These are phyloP conservation scores for Ilyonectria destructans DNA, from an alignment of 2,329 filamentous ascomycete species.

Conservation along the genomic window DNA sequence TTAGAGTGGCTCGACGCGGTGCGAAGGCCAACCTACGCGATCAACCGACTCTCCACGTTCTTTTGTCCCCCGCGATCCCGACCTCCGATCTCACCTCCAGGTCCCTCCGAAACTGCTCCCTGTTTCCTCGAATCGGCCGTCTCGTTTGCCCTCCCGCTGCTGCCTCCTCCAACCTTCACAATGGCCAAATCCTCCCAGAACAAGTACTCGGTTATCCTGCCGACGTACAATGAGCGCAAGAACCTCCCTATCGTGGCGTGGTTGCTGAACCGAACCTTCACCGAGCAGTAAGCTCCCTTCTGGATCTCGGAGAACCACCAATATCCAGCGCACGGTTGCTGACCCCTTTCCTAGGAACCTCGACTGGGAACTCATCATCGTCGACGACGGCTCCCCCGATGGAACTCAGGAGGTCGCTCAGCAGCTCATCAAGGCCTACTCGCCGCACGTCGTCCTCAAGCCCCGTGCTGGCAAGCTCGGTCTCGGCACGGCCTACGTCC, in stretches of 20 bases:
- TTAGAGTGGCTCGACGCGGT: conserved; percentile 48
- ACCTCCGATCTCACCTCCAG: conserved; percentile 11
- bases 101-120: neutral
- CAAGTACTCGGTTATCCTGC: conserved; percentile 98
- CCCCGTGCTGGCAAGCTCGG: conserved; percentile 94
- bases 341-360: conserved; percentile 75
- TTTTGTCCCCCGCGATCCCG: conserved; percentile 41
- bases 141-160: conserved; percentile 10
- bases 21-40: conserved; percentile 43
- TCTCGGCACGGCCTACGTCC: conserved; percentile 96
- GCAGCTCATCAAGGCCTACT: conserved; percentile 91
- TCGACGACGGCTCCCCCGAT: conserved; percentile 98
- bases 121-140: conserved; percentile 16
- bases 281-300: conserved; percentile 78
- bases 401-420: conserved; percentile 92
- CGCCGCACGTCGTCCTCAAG: conserved; percentile 85
- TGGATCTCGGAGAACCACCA: too few species aligned
- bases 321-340: neutral
- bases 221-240: conserved; percentile 98
- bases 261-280: conserved; percentile 94
- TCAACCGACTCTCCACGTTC: conserved; percentile 46
- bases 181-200: conserved; percentile 70
- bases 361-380: conserved; percentile 97
- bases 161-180: conserved; percentile 33
- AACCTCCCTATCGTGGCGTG: conserved; percentile 97